These are phyloP conservation scores for Dothideomycetes sp. DNA, from an alignment of 2,329 filamentous ascomycete genomes.

Conservation along the genomic window DNA sequence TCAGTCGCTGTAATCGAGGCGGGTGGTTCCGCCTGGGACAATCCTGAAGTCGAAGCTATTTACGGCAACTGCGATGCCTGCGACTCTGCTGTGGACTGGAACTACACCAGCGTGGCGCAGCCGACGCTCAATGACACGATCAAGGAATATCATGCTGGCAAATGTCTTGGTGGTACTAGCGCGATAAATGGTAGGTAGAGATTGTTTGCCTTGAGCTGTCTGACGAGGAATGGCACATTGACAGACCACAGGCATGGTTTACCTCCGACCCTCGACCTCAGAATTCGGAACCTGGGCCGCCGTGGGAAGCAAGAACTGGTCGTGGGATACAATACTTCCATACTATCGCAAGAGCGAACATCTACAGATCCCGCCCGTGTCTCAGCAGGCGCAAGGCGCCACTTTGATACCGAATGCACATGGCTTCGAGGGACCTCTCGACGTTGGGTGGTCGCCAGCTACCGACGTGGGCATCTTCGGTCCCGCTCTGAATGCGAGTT, in stretches of 20 bases:
- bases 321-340: slow-evolving; percentile 7
- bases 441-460: slow-evolving; percentile 7
- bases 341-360: slow-evolving; percentile 15
- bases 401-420: slow-evolving; percentile 2
- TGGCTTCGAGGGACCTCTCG: slow-evolving; percentile 6
- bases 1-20: slow-evolving; percentile 13
- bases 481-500: slow-evolving; percentile 20
- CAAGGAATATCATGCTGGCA: slow-evolving; percentile 18
- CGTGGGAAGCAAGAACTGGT: slow-evolving; percentile 17
- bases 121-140: slow-evolving; percentile 6
- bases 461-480: slow-evolving; percentile 1
- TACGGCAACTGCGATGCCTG: slow-evolving; percentile 10
- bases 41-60: slow-evolving; percentile 12
- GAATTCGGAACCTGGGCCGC: slow-evolving; percentile 4
- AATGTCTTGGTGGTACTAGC: slow-evolving; percentile 26
- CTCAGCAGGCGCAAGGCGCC: neutral
- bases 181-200: slow-evolving; percentile 23
- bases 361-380: slow-evolving; percentile 5
- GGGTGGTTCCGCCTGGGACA: slow-evolving; percentile 11
- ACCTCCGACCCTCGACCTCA: slow-evolving; percentile 1
- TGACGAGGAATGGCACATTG: neutral
- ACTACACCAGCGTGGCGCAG: slow-evolving; percentile 10
- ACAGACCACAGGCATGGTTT: slow-evolving; percentile 3
- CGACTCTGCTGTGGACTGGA: slow-evolving; percentile 13
- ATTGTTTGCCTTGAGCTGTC: neutral